Base-by-base conservation (phyloP, 2,329 filamentous ascomycete genomes). In the Beauveria scarabaeidicola region DNA sequence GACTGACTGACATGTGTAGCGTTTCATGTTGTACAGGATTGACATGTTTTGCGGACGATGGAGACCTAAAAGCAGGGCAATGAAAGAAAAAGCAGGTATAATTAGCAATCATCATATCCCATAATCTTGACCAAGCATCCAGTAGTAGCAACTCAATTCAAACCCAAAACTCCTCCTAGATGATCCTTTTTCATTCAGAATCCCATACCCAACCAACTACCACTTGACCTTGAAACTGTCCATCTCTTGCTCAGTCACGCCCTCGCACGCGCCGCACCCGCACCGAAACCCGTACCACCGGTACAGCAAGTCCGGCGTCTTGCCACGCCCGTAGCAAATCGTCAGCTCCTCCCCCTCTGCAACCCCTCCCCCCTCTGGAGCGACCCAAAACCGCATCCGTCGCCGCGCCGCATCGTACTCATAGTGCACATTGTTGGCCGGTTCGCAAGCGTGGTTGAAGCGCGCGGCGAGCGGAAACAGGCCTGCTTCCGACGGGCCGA, bases 361-460 rank as follows among this genome's bases (percentile, higher is more conserved):
- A 9, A 83, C 29, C 7, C 46, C 69, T 1, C 54, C 55, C 2
- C 73, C 67, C 2, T 27, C 23, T 2, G 64, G 67, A 9, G 66
- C 66, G 2, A 78, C 71, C 1, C 68, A 70, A 61, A 84, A 71
- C 0, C 72, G 67, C 38, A 86, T 74, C 3, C 70, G 66, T 7
- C 69, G 63, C 1, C 63, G 60, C 0, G 59, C 44, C 0, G 53
- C 6, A 54, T 80, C 73, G 63, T 75, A 82, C 1, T 51, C 63
- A 64, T 79, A 84, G 1, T 69, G 63, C 27, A 82, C 66, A 47
- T 77, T 81, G 58, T 74, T 67, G 3, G 64, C 67, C 0, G 75
- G 72, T 1, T 64, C 61, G 65, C 83, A 86, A 0, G 81, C 77
- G 65, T 86, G 83, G 66, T 86, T 86, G 69, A 86, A 84, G 2